Conservation (phyloP, 2,329 filamentous ascomycete species). For the Diaporthe longicolla region DNA sequence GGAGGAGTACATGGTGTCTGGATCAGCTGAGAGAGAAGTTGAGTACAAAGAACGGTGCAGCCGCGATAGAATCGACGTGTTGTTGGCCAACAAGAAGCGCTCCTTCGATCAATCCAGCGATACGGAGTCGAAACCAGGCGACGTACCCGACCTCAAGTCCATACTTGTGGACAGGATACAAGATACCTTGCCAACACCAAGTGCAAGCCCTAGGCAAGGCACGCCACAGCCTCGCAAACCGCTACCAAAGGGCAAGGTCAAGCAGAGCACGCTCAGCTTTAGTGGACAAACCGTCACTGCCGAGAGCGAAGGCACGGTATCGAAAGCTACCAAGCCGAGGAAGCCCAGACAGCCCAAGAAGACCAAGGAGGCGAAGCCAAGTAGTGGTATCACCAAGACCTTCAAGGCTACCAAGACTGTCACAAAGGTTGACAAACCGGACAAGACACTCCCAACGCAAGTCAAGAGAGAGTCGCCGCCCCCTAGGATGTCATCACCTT, state of each 20-base stretch:
- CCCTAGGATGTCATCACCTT: constrained; percentile 47
- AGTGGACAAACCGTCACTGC: constrained; percentile 46
- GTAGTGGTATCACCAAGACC: constrained; percentile 55
- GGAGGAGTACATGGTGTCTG: constrained; percentile 57
- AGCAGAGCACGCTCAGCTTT: constrained; percentile 68
- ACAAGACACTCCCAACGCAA: constrained; percentile 45
- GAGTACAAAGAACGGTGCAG: constrained; percentile 54
- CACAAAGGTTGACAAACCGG: constrained; percentile 44
- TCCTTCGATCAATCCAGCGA: constrained; percentile 44
- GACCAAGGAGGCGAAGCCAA: constrained; percentile 53
- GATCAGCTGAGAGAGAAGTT: constrained; percentile 59
- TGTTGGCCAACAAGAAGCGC: constrained; percentile 53
- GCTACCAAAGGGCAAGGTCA: constrained; percentile 55
- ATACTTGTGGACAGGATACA: constrained; percentile 59
- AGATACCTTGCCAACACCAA: constrained; percentile 70
- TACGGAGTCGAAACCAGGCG: constrained; percentile 19
- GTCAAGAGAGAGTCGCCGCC: constrained; percentile 45
- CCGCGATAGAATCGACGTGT: constrained; percentile 58
- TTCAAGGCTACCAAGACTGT: constrained; percentile 62
- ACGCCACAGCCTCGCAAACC: constrained; percentile 58
- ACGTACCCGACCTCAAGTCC: constrained; percentile 51
- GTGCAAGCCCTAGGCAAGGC: constrained; percentile 66
- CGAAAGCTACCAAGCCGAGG: constrained; percentile 48
- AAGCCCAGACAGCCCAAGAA: constrained; percentile 54
- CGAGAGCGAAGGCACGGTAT: constrained; percentile 48